These are phyloP conservation scores for Talaromyces ruber DNA, from an alignment of 495 filamentous ascomycete species.

Conservation along the genomic window DNA sequence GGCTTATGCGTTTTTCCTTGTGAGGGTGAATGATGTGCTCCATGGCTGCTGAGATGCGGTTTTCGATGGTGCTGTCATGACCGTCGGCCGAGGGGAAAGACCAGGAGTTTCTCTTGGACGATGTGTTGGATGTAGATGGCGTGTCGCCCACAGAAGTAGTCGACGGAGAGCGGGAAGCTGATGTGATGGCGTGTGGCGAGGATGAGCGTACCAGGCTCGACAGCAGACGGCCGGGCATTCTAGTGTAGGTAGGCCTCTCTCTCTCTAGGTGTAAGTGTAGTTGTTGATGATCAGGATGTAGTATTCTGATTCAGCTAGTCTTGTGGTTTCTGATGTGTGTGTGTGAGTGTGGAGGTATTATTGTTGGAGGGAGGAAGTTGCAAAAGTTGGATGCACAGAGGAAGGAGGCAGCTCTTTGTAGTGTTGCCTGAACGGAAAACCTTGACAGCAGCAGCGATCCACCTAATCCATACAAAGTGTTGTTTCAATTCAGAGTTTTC, in stretches of 20 bases:
- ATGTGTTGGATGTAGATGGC: constrained; percentile 9
- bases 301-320: not conserved
- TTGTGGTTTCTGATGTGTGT: not conserved
- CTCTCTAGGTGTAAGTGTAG: not conserved
- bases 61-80: constrained; percentile 31
- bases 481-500: not conserved
- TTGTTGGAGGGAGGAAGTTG: not conserved
- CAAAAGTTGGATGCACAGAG: not conserved
- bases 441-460: not conserved
- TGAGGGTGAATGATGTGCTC: constrained; percentile 39
- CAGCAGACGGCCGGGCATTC: constrained; percentile 40
- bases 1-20: constrained; percentile 35
- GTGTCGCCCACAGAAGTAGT: constrained; percentile 38
- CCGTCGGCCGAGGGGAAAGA: constrained; percentile 15
- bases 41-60: constrained; percentile 35
- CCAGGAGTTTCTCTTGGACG: constrained; percentile 24
- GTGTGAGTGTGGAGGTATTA: not conserved
- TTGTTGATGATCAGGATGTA: not conserved
- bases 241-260: not conserved
- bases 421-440: not conserved
- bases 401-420: not conserved
- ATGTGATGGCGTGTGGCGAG: constrained; percentile 18
- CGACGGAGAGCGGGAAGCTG: constrained; percentile 21
- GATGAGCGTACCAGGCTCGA: constrained; percentile 37
- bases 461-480: not conserved